Base-by-base conservation (phyloP, 805 yeast species). In the Lipomyces oligophaga region DNA sequence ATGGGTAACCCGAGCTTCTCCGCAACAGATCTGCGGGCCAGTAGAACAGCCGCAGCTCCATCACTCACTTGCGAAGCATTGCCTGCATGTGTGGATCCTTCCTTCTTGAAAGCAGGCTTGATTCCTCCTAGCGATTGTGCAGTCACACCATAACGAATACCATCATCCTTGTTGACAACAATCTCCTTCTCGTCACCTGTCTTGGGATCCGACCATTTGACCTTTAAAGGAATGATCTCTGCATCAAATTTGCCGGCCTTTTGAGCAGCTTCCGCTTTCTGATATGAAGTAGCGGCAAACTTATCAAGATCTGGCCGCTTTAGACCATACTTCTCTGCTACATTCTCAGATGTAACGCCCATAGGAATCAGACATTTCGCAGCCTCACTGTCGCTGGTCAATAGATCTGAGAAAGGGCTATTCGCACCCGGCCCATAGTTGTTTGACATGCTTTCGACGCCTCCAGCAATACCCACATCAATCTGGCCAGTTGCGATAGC, bases 331-430 rank as follows among this genome's bases (percentile, higher is more conserved):
- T 76, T 75, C 34, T 68, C 66, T 24, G 94, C 89, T 46, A 90
- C 85, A 66, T 90, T 90, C 71, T 90, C 97, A 63, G 87, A 85
- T 43, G 97, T 90, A 61, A 82, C 81, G 37, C 97, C 97, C 97
- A 90, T 90, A 57, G 97, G 97, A 54, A 90, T 79, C 67, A 83
- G 70, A 69, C 97, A 90, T 66, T 81, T 76, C 40, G 64, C 61
- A 56, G 72, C 65, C 47, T 58, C 63, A n/a, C 31, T 33, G 31
- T 54, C 21, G 7, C 64, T 63, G 36, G 70, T 61, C 60, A 78
- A 62, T 15, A 69, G 68, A 18, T 76, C 74, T 10, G 85, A 79
- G 49, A 82, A 72, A 34, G 71, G 69, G 8, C 87, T 83, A 49
- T 82, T 46, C 5, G 52, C 35, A 11, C 20, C 20, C 5, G 55